Base-by-base conservation (phyloP, 331 rosid genomes). In the Saraca asoca region DNA sequence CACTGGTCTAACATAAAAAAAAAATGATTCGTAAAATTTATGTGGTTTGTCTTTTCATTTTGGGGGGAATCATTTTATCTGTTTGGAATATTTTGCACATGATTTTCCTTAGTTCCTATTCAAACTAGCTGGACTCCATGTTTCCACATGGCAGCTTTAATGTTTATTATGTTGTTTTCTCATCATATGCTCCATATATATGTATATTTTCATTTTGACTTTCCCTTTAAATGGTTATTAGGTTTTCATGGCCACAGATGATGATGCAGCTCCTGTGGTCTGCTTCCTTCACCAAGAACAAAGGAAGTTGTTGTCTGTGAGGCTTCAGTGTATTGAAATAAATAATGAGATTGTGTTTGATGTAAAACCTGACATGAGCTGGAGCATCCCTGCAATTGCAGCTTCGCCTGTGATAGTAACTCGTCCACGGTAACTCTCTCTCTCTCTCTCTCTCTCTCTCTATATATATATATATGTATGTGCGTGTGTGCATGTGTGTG, bases 211-310 rank as follows among this genome's bases (percentile, higher is more conserved):
- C 43, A 45, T 43, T 66, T 33, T 71, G 64, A 74, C 48, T 69
- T 74, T 75, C 68, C 60, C 62, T 60, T 75, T 35, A 56, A 75
- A 69, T 86, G 66, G 50, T 74, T 75, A 62, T 70, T 64, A 93
- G 96, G 90, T 90, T 60, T 89, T 93, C 73, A 81, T 93, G 66
- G 95, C 95, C 9, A 90, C 88, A 0, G 94, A 90, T 58, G 89
- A 84, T 44, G 96, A 90, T 72, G 75, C 88, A 52, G 79, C 95
- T 79, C 96, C 95, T 72, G 63, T 87, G 56, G 91, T 93, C 68
- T 93, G 96, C 78, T 85, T 93, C 78, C 94, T 93, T 80, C 89
- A 84, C 77, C 90, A 90, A 86, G 95, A 90, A 69, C 98, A 93
- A 65, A 85, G 84, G 69, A 87, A 90, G 58, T 76, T 90, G 64